Evolutionary conservation across 2,329 filamentous ascomycete species (phyloP), one percentile per base, ranked within the genome.

Genomic region (Gaeumannomyces tritici): DNA sequence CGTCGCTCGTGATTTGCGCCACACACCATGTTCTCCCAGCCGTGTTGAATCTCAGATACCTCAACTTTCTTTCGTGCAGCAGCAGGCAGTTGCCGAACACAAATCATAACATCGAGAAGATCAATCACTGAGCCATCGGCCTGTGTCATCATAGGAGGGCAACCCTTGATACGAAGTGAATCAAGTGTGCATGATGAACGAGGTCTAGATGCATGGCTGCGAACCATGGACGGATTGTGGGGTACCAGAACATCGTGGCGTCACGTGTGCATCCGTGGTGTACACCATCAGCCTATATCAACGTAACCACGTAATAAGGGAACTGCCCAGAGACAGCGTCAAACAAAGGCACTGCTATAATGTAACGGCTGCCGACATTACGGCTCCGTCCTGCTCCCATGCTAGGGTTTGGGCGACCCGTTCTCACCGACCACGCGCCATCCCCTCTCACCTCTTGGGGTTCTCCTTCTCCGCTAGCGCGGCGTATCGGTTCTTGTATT

Each of bases 401-500:
- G n/a, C 18, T 51, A 4, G 35, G 35, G 1, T 42, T 42, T 13
- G 15, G 35, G 18, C 7, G 15, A n/a, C 42, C 42, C 42, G 42
- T 51, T 51, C 42, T 51, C 42, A n/a, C 42, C 42, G 24, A 51
- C n/a, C 18, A 51, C 18, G 13, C 18, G 11, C 6, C 3, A 33
- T 6, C 42, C 42, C 21, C 18, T 51, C 42, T 51, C 24, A n/a
- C 26, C 59, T 60, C 27, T 6, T 57, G 59, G 64, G 64, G 28
- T 68, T 67, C 55, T 62, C 62, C 28, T 65, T 62, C 63, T 70
- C 74, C 62, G 63, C 70, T 62, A 75, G 76, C 8, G 66, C 65
- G 11, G 67, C 71, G 71, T 77, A 79, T 61, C 81, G 74, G 9
- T 73, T 87, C 79, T 99, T 99, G 76, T 91, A 99, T 64, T 91